Evolutionary conservation across 306 rosid genomes (phyloP), one percentile per base, ranked within the genome.

Genomic region (Amphicarpaea edgeworthii): DNA sequence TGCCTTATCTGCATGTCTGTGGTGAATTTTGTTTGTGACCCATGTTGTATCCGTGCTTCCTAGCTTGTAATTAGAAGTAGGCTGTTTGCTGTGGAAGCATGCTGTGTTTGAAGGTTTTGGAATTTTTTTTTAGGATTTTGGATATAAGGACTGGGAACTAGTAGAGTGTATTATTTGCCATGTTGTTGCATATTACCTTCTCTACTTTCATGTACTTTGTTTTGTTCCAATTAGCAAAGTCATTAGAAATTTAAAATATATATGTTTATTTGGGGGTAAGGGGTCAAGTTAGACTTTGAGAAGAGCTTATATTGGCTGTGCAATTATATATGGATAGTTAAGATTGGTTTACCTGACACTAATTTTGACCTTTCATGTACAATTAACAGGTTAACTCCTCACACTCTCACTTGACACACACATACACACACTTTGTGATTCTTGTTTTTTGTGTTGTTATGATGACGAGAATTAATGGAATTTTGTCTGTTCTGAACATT

Each of bases 11-110:
- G n/a, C 26, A 21, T 34, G 34, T 21, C 23, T 1, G 6, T 54
- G 61, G 12, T 1, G 3, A 23, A 21, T 21, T 53, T 10, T 21
- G 23, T 54, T 17, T 53, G 26, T 21, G 40, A 20, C 60, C n/a
- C 12, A 20, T 54, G 23, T 54, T 2, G 12, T 21, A 21, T 54
- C 30, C 55, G 10, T 21, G 32, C 5, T 20, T 2, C 32, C 60
- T 9, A 9, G 32, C 24, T 16, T 64, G 76, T 23, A 17, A 70
- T 66, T 68, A 3, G 19, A 24, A 58, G 16, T 17, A 62, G 41
- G 50, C 68, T 50, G 83, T 49, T 58, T 80, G 32, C 32, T n/a
- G 40, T 30, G 77, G 74, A 42, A 30, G 53, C 50, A 19, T 79
- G 46, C 63, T 3, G 64, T 57, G 17, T 49, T 40, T n/a, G 73